These are phyloP conservation scores for Fraxinus americana DNA, from an alignment of 257 asterid species.

Conservation along the genomic window DNA sequence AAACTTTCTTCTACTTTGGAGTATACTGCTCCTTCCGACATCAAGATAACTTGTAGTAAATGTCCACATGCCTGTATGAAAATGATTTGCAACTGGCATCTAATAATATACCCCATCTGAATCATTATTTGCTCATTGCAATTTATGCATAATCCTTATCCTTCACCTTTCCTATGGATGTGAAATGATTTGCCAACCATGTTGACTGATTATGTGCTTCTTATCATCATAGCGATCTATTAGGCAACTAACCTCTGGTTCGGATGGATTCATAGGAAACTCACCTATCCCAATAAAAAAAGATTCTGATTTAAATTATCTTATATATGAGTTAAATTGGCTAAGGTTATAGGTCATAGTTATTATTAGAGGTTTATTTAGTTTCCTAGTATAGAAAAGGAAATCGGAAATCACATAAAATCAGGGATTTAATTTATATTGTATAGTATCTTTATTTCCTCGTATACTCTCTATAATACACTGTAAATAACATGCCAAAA, in stretches of 20 bases:
- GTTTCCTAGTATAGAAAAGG: too few species aligned
- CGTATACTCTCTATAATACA: too few species aligned
- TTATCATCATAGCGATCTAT: background rate
- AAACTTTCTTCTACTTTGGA: background rate
- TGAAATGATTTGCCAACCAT: background rate
- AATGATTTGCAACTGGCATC: background rate
- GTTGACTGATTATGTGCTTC: background rate
- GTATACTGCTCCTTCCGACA: constrained; percentile 2
- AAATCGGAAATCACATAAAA: too few species aligned
- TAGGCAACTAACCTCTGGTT: background rate
- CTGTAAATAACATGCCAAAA: too few species aligned
- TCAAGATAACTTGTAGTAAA: background rate
- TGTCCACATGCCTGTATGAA: background rate
- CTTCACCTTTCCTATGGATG: background rate
- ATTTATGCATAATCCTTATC: background rate
- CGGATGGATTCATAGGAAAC: background rate
- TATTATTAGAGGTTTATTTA: background rate
- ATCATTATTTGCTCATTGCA: background rate
- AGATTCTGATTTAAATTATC: background rate
- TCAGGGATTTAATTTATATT: too few species aligned
- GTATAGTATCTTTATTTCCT: too few species aligned
- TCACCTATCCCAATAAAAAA: background rate
- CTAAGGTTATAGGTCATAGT: background rate
- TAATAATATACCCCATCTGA: background rate
- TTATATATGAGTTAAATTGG: background rate